Base-by-base conservation (phyloP, 192 early-diverging fungal species). In the Coemansia sp. region DNA sequence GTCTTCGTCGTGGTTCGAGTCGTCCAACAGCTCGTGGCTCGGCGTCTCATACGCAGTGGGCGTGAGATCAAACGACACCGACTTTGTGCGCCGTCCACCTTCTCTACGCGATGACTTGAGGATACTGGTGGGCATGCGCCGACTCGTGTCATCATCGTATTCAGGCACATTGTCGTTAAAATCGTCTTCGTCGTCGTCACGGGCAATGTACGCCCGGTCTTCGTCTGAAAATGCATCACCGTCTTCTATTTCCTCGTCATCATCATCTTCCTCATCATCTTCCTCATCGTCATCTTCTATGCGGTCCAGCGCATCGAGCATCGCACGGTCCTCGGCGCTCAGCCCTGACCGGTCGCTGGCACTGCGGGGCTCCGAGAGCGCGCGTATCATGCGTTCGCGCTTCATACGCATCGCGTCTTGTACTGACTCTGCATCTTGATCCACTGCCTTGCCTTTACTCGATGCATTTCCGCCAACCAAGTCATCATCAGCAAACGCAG, bases 141-240 rank as follows among this genome's bases (percentile, higher is more conserved):
- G 19, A 21, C 19, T 21, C 10, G 15, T 48, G 5, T 45, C 58
- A 5, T 58, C 41, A 12, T 69, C 49, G 12, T 24, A 7, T 8
- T 32, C 32, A 1, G 32, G 32, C 14, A 2, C 55, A 11, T 48
- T 25, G 17, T 72, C 67, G 54, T 81, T 76, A 38, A 58, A 76
- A 51, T 75, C 79, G 58, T 81, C 79, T 3, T 81, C 79, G 35
- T 81, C 74, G 41, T 81, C 79, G 45, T 76, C 74, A 11, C 54
- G 62, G 14, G 65, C 72, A 10, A 69, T 72, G 21, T 72, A 64
- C 2, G 57, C 56, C 32, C 65, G 72, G 17, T 75, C 77, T 23
- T 80, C 77, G 62, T 80, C 72, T 0, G 72, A 74, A 50, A 72
- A 75, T 43, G 61, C 77, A 39, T 75, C 61, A 1, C 35, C 38